These are phyloP conservation scores for Eucalyptus melliodora DNA, from an alignment of 345 rosid species.

Conservation along the genomic window DNA sequence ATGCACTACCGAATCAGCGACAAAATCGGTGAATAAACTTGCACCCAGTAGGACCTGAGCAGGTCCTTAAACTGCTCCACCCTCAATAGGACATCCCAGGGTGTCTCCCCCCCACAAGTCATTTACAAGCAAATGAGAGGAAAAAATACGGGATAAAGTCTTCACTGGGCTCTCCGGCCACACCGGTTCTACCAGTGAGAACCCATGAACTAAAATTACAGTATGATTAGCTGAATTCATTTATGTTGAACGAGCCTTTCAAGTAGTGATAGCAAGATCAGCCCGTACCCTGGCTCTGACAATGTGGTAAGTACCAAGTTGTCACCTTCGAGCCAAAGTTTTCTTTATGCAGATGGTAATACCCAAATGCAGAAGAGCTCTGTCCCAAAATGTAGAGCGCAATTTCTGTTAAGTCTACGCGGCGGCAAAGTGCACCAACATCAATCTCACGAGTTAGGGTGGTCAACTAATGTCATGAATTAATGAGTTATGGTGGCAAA, in stretches of 20 bases:
- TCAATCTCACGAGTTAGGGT: too few species aligned
- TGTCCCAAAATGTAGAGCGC: not conserved
- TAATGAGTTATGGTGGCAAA: too few species aligned
- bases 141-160: too few species aligned
- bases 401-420: not conserved
- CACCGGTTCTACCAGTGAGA: too few species aligned
- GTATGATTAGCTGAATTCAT: not conserved
- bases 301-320: not conserved
- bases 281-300: not conserved
- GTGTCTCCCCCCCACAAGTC: too few species aligned
- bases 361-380: not conserved
- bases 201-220: not conserved
- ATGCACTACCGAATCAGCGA: not conserved
- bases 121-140: too few species aligned
- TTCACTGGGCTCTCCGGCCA: too few species aligned
- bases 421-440: not conserved
- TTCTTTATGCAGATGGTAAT: not conserved
- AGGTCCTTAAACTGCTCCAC: too few species aligned
- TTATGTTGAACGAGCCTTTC: not conserved
- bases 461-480: too few species aligned
- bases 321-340: not conserved
- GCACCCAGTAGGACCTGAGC: not conserved
- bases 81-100: too few species aligned
- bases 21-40: not conserved
- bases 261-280: not conserved